These are phyloP conservation scores for Leccinum ochraceum DNA, from an alignment of 768 basidiomycete species.

Conservation along the genomic window DNA sequence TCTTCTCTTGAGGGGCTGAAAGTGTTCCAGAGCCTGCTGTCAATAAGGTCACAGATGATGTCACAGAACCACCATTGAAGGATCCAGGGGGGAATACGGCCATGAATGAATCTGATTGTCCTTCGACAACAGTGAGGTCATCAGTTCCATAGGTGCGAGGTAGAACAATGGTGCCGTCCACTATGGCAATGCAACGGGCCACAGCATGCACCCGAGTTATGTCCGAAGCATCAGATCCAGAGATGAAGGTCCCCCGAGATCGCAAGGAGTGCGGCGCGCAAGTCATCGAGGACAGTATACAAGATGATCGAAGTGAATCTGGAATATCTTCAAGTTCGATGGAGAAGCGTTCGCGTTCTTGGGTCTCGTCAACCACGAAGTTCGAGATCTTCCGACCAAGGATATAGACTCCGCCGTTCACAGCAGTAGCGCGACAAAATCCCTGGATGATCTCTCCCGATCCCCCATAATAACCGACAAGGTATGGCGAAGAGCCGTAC, in stretches of 20 bases:
- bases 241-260: conserved; percentile 21
- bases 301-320: conserved; percentile 53
- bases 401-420: conserved; percentile 73
- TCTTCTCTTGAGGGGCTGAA: conserved; percentile 73
- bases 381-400: conserved; percentile 48
- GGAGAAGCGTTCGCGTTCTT: conserved; percentile 34
- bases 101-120: conserved; percentile 57
- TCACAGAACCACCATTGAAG: conserved; percentile 46
- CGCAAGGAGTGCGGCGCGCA: conserved; percentile 35
- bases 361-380: conserved; percentile 31
- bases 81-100: conserved; percentile 76
- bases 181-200: conserved; percentile 53
- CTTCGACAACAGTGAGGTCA: conserved; percentile 15
- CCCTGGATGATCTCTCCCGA: conserved; percentile 92
- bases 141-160: conserved; percentile 31
- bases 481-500: conserved; percentile 86
- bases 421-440: conserved; percentile 85
- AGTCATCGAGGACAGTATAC: conserved; percentile 52
- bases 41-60: conserved; percentile 57
- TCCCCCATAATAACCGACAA: conserved; percentile 95
- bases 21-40: conserved; percentile 73
- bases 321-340: conserved; percentile 61
- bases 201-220: conserved; percentile 23
- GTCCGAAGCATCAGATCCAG: not conserved
- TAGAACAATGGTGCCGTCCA: conserved; percentile 38